phyloP scores from a whole-genome alignment of 345 rosid genomes.

The Moringa oleifera region DNA sequence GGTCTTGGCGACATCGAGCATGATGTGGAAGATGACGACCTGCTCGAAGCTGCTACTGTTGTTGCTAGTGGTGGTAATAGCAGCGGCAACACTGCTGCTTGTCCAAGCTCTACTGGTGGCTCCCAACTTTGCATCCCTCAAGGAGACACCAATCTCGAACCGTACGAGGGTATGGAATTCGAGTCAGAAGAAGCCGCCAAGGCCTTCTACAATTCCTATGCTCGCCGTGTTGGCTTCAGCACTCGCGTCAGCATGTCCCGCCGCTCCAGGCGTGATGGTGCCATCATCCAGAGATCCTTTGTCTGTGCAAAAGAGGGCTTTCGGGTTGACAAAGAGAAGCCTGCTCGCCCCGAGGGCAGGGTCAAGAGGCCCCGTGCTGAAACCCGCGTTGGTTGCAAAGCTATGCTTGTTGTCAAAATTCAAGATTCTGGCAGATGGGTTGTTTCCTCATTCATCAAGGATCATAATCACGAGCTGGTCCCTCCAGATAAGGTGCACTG shows the following conservation, averaged over 20 bases:
- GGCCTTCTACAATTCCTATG: slow-evolving; percentile 38
- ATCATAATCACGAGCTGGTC: slow-evolving; percentile 31
- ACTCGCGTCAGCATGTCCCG: slow-evolving; percentile 40
- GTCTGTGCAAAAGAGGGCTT: slow-evolving; percentile 40
- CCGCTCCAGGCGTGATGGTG: slow-evolving; percentile 39
- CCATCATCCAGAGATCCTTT: slow-evolving; percentile 35
- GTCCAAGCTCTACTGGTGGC: not conserved
- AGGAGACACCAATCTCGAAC: slow-evolving; percentile 28
- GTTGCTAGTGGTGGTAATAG: not conserved
- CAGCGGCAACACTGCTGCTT: too few relatives aligned
- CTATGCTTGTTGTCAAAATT: slow-evolving; percentile 25
- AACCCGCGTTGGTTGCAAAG: slow-evolving; percentile 36
- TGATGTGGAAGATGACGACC: slow-evolving; percentile 5
- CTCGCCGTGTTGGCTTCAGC: slow-evolving; percentile 39
- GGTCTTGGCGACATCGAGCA: slow-evolving; percentile 19
- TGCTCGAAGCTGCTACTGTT: slow-evolving; percentile 3
- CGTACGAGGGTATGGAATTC: slow-evolving; percentile 35
- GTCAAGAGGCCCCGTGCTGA: slow-evolving; percentile 30
- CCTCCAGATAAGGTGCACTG: slow-evolving; percentile 34
- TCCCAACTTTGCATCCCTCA: slow-evolving; percentile 10
- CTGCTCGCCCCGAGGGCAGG: slow-evolving; percentile 18
- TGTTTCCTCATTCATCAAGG: slow-evolving; percentile 22
- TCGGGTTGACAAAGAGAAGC: slow-evolving; percentile 23
- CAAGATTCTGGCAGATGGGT: slow-evolving; percentile 33
- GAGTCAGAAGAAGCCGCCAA: slow-evolving; percentile 42